phyloP scores from a whole-genome alignment of 2,329 filamentous ascomycete genomes.

The Pseudogymnoascus sp. region DNA sequence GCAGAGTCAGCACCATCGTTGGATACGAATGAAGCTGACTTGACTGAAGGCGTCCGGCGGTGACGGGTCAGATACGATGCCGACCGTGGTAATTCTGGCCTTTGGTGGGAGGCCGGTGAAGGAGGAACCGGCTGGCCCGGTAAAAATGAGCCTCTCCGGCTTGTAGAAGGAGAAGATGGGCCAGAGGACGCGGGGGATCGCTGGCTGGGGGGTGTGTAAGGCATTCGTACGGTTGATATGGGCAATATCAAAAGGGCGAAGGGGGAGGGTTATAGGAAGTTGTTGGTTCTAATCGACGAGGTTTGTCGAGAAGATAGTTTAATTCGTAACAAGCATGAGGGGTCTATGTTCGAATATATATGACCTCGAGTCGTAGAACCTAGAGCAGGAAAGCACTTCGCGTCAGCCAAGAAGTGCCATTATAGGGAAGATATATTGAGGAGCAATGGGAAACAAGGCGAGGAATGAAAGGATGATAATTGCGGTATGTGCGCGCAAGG shows the following conservation, averaged over 20 bases:
- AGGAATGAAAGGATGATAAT: conserved; percentile 4
- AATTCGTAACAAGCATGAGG: conserved; percentile 20
- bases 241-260: conserved; percentile 6
- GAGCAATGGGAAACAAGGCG: background rate
- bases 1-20: conserved; percentile 17
- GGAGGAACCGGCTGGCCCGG: conserved; percentile 36
- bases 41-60: conserved; percentile 47
- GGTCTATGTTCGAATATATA: conserved; percentile 14
- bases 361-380: conserved; percentile 19
- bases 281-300: conserved; percentile 16
- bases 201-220: conserved; percentile 75
- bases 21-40: conserved; percentile 23
- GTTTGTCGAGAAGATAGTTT: conserved; percentile 16
- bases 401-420: conserved; percentile 5
- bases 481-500: background rate
- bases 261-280: conserved; percentile 13
- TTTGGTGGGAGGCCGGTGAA: conserved; percentile 23
- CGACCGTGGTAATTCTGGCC: conserved; percentile 52
- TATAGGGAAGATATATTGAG: background rate
- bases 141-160: conserved; percentile 46
- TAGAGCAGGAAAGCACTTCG: conserved; percentile 8
- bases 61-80: conserved; percentile 58
- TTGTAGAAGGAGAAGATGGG: conserved; percentile 46
- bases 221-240: conserved; percentile 50
- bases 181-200: conserved; percentile 53